These are phyloP conservation scores for Oryza brachyantha DNA, from an alignment of 176 grass and related monocot species.

Conservation along the genomic window DNA sequence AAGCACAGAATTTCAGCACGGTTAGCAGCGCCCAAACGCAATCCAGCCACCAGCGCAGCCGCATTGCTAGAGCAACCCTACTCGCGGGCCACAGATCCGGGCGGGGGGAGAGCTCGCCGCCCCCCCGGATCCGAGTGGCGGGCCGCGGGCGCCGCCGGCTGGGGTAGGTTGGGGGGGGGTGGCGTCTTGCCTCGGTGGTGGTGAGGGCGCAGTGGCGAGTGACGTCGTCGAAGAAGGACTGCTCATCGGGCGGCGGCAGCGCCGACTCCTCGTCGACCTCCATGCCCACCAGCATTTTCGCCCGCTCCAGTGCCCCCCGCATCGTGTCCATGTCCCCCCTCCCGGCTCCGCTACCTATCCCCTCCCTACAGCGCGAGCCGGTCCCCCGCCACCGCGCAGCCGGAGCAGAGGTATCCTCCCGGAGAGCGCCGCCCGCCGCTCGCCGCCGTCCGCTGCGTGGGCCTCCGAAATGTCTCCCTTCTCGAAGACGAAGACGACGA, in stretches of 20 bases:
- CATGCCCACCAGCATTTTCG: slow-evolving; percentile 98
- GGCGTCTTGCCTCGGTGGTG: slow-evolving; percentile 60
- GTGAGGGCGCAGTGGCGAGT: slow-evolving; percentile 84
- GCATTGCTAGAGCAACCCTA: slow-evolving; percentile 7
- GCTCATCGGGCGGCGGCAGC: slow-evolving; percentile 54
- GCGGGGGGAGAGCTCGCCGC: not conserved
- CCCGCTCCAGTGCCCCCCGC: slow-evolving; percentile 80
- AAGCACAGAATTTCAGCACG: slow-evolving; percentile 31
- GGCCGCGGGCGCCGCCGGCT: no score
- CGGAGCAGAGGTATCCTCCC: not conserved
- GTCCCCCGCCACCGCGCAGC: not conserved
- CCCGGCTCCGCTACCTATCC: not conserved
- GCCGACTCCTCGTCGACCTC: slow-evolving; percentile 84
- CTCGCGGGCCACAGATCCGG: slow-evolving; percentile 34
- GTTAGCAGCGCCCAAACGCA: not conserved
- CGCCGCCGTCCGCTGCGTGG: no score
- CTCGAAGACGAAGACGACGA: not conserved
- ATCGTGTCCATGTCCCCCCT: slow-evolving; percentile 57
- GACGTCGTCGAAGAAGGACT: slow-evolving; percentile 91
- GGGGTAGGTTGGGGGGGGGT: no score
- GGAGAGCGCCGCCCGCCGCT: no score
- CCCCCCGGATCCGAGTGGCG: not conserved
- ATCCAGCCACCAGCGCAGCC: not conserved
- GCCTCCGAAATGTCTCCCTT: not conserved
- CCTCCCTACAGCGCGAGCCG: no score